phyloP scores from a whole-genome alignment of 202 grass and related monocot genomes.

The Eragrostis tef region DNA sequence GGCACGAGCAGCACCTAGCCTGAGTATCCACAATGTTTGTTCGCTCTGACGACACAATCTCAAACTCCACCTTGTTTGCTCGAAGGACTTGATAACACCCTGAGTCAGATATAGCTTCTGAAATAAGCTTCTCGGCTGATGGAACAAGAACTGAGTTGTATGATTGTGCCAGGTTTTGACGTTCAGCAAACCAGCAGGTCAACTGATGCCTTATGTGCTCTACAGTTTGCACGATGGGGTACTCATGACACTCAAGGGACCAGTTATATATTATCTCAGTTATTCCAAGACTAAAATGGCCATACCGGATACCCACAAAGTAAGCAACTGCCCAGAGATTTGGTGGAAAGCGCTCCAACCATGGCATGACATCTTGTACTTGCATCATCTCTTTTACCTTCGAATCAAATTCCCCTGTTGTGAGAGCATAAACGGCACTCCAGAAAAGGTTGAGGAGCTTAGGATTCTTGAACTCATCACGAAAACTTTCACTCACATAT shows the following conservation, averaged over 20 bases:
- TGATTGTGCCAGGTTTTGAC: slow-evolving; percentile 66
- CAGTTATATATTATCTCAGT: slow-evolving; percentile 84
- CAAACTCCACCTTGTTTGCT: slow-evolving; percentile 99
- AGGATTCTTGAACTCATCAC: slow-evolving; percentile 96
- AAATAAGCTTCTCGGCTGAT: slow-evolving; percentile 87
- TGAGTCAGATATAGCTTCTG: slow-evolving; percentile 83
- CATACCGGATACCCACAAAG: slow-evolving; percentile 86
- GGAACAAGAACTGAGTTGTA: slow-evolving; percentile 82
- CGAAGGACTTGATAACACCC: slow-evolving; percentile 92
- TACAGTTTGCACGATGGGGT: slow-evolving; percentile 90
- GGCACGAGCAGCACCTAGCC: slow-evolving; percentile 76
- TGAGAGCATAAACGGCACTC: slow-evolving; percentile 90
- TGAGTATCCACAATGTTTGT: slow-evolving; percentile 99
- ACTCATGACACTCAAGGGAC: slow-evolving; percentile 92
- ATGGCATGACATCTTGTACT: slow-evolving; percentile 90
- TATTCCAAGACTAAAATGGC: slow-evolving; percentile 83
- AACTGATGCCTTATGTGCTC: slow-evolving; percentile 87
- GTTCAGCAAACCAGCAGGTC: slow-evolving; percentile 78
- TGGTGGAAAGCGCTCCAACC: slow-evolving; percentile 88
- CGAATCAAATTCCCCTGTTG: slow-evolving; percentile 74
- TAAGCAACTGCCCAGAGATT: slow-evolving; percentile 88
- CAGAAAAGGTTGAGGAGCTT: slow-evolving; percentile 97
- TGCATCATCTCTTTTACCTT: slow-evolving; percentile 93
- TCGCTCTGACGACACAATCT: slow-evolving; percentile 92
- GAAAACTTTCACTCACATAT: slow-evolving; percentile 86